Conservation (phyloP, 2,329 filamentous ascomycete species). For the Chrysoporthe puriensis region DNA sequence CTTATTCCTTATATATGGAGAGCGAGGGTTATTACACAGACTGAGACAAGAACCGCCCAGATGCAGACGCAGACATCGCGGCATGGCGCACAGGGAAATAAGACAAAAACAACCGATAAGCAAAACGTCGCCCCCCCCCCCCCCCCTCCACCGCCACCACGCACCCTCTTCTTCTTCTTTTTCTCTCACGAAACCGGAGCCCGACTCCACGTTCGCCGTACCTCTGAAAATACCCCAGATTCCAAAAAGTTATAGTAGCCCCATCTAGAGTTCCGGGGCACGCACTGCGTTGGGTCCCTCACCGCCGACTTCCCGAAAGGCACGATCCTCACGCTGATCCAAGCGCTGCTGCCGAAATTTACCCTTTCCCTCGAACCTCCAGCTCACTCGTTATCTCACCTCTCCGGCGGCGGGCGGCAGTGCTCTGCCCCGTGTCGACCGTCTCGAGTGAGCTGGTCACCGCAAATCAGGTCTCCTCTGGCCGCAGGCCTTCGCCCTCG, state of each 20-base stretch:
- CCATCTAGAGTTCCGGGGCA: not conserved
- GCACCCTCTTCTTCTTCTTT: too few relatives aligned
- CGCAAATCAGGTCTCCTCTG: not conserved
- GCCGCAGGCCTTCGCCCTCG: not conserved
- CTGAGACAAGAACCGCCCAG: not conserved
- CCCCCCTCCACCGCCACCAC: too few relatives aligned
- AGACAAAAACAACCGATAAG: not conserved
- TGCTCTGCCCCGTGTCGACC: not conserved
- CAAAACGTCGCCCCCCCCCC: too few relatives aligned
- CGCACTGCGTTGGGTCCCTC: conserved; percentile 18
- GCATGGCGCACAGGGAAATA: not conserved
- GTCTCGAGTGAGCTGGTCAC: not conserved
- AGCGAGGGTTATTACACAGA: not conserved
- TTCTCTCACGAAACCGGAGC: not conserved
- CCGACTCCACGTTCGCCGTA: not conserved
- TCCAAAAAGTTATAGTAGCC: not conserved
- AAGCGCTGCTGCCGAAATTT: conserved; percentile 22
- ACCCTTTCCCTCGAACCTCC: conserved; percentile 20
- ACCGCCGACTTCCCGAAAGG: conserved; percentile 24
- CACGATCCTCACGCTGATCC: conserved; percentile 26
- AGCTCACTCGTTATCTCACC: not conserved
- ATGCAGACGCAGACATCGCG: not conserved
- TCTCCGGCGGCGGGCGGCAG: not conserved
- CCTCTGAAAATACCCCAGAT: not conserved
- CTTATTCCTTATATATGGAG: not conserved